Evolutionary conservation across 441 rosid species (phyloP).

Genomic region (Aleurites moluccanus): DNA sequence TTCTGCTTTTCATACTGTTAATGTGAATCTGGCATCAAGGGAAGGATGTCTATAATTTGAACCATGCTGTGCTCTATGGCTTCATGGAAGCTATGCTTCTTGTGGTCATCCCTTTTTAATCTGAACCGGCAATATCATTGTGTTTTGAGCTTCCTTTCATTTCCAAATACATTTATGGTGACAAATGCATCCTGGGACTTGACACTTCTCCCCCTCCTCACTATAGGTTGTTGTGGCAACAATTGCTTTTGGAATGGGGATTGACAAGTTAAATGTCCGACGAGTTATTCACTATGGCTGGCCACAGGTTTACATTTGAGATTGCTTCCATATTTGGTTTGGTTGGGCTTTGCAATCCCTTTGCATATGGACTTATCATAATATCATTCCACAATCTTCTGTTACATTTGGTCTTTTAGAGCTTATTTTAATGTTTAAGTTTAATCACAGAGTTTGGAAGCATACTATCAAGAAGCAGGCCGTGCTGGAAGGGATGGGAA

Average conservation of each 20-base stretch:
- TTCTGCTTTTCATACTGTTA: not conserved
- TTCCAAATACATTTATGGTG: not conserved
- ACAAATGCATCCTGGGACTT: not conserved
- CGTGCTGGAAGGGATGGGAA: conserved; percentile 98
- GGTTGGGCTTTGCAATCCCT: not conserved
- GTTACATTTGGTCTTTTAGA: conserved; percentile 5
- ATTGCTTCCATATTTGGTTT: conserved; percentile 4
- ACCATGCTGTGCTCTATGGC: not conserved
- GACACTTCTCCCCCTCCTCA: conserved; percentile 7
- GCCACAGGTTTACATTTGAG: conserved; percentile 67
- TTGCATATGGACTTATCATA: conserved; percentile 1
- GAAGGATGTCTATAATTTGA: not conserved
- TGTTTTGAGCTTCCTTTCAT: conserved; percentile 2
- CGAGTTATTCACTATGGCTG: conserved; percentile 90
- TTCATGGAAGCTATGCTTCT: not conserved
- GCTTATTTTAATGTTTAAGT: conserved; percentile 13
- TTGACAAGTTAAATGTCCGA: conserved; percentile 80
- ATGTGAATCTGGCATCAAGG: not conserved
- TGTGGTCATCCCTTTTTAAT: conserved; percentile 5
- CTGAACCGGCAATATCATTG: not conserved
- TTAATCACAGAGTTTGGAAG: conserved; percentile 77
- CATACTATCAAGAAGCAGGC: conserved; percentile 98
- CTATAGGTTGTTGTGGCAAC: conserved; percentile 87
- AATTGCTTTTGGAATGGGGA: conserved; percentile 96
- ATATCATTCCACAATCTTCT: not conserved